These are phyloP conservation scores for Marasmius oreades DNA, from an alignment of 1,284 basidiomycete genomes.

Conservation along the genomic window DNA sequence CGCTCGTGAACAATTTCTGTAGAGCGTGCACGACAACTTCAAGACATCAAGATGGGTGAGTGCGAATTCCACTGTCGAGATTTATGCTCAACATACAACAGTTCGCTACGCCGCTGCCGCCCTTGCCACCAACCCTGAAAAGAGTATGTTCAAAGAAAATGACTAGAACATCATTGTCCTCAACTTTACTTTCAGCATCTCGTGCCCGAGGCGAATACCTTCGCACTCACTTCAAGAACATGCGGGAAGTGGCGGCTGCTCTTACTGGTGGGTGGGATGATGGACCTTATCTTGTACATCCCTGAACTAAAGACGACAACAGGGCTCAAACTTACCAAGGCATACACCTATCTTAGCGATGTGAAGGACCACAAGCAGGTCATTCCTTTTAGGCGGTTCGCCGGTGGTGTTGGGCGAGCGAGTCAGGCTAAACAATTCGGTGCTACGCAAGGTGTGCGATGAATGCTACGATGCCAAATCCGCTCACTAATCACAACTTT, in stretches of 20 bases:
- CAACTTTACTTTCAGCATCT: slow-evolving; percentile 56
- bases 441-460: slow-evolving; percentile 84
- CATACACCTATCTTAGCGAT: slow-evolving; percentile 91
- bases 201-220: slow-evolving; percentile 95
- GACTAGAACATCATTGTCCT: slow-evolving; percentile 16
- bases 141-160: slow-evolving; percentile 60
- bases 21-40: slow-evolving; percentile 27
- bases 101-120: slow-evolving; percentile 91
- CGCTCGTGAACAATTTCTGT: background rate
- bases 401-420: slow-evolving; percentile 96
- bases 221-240: slow-evolving; percentile 99
- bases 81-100: slow-evolving; percentile 29
- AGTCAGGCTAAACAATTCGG: slow-evolving; percentile 98
- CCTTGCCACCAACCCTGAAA: slow-evolving; percentile 87
- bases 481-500: slow-evolving; percentile 11
- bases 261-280: slow-evolving; percentile 62
- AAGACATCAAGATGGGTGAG: slow-evolving; percentile 71
- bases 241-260: slow-evolving; percentile 92
- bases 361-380: slow-evolving; percentile 97
- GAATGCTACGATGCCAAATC: background rate
- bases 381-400: slow-evolving; percentile 96
- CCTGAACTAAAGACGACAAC: background rate
- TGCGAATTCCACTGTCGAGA: slow-evolving; percentile 25
- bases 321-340: slow-evolving; percentile 96
- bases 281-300: background rate